These are phyloP conservation scores for Exophiala dermatitidis DNA, from an alignment of 2,329 filamentous ascomycete species.

Conservation along the genomic window DNA sequence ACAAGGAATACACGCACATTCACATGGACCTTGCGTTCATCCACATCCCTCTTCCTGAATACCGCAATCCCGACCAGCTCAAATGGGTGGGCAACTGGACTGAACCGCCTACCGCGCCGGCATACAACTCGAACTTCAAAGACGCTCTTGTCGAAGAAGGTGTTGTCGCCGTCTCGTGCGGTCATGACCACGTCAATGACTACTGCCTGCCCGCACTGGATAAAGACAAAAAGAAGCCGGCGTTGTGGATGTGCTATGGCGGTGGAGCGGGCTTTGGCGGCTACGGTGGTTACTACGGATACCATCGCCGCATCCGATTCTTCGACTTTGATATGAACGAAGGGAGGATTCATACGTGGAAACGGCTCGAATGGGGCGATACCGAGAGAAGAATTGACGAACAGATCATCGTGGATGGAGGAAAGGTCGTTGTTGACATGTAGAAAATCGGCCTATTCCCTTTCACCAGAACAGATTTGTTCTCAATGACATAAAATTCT, in stretches of 20 bases:
- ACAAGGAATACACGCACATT: conserved; percentile 78
- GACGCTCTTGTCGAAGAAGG: conserved; percentile 81
- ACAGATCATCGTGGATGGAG: conserved; percentile 55
- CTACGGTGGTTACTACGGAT: conserved; percentile 85
- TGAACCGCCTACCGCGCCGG: conserved; percentile 79
- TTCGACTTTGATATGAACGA: conserved; percentile 93
- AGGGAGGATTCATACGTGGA: conserved; percentile 84
- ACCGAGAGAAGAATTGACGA: conserved; percentile 49
- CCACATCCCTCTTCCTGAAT: conserved; percentile 92
- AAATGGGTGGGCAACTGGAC: conserved; percentile 62
- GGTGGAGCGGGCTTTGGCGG: conserved; percentile 89
- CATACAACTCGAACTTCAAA: conserved; percentile 86
- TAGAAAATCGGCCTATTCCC: neutral
- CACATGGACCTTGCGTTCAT: conserved; percentile 97
- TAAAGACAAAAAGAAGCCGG: conserved; percentile 48
- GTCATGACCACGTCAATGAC: conserved; percentile 95
- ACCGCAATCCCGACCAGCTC: conserved; percentile 54
- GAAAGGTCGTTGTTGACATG: conserved; percentile 40
- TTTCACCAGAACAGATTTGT: neutral
- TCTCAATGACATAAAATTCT: neutral
- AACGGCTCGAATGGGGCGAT: conserved; percentile 66
- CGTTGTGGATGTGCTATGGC: conserved; percentile 97
- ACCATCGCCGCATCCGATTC: conserved; percentile 72
- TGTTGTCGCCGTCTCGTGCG: conserved; percentile 79
- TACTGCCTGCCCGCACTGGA: conserved; percentile 68